phyloP scores from a whole-genome alignment of 139 green algal genomes.

The Closterium sp. region DNA sequence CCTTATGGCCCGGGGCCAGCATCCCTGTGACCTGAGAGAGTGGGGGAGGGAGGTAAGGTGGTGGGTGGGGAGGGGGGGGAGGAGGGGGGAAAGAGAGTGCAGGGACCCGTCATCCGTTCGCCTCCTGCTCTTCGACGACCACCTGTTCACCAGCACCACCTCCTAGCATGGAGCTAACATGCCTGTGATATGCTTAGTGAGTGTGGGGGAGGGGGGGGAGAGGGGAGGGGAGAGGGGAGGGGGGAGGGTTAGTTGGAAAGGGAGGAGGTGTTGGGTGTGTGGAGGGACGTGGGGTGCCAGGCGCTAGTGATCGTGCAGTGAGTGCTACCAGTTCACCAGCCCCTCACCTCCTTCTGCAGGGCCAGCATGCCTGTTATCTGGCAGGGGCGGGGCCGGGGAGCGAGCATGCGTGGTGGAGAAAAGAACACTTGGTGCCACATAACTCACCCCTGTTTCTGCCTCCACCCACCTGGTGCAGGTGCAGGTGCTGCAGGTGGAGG shows the following conservation, averaged over 20 bases:
- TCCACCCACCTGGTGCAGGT: too few relatives aligned
- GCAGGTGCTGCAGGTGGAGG: too few relatives aligned
- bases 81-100: conserved; percentile 12
- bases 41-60: background rate
- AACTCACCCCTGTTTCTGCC: too few relatives aligned
- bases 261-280: too few relatives aligned
- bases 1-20: background rate
- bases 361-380: background rate
- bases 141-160: conserved; percentile 36
- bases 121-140: conserved; percentile 43
- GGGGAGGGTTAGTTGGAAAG: background rate
- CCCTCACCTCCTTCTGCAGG: conserved; percentile 29
- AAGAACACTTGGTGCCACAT: too few relatives aligned
- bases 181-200: conserved; percentile 30
- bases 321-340: conserved; percentile 36
- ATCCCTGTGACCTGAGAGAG: conserved; percentile 33
- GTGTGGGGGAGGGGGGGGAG: too few relatives aligned
- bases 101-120: too few relatives aligned
- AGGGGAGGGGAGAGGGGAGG: too few relatives aligned
- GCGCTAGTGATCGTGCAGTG: conserved; percentile 41
- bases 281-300: conserved; percentile 16
- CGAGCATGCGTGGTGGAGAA: too few relatives aligned
- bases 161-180: conserved; percentile 39
- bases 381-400: background rate
- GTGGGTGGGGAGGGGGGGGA: background rate